A percentile compares a stretch with the other conserved stretches of the same genome.
Evolutionary conservation across 108 stramenopile species (phyloP).

Genomic region (Chaetoceros tenuissimus): DNA sequence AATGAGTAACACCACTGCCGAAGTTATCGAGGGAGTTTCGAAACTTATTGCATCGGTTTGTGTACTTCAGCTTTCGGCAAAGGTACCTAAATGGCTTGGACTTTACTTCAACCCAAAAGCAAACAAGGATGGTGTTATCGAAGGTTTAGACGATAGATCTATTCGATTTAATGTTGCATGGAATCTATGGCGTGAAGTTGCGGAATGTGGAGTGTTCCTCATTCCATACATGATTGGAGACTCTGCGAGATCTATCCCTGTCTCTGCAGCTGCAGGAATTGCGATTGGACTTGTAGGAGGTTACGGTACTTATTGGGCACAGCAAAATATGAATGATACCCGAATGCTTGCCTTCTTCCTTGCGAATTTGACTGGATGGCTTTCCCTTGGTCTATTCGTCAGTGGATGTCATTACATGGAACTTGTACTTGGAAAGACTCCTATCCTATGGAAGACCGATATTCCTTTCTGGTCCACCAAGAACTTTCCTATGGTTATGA

Average conservation of each 20-base stretch:
- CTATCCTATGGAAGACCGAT: slow-evolving; percentile 4
- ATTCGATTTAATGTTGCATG: slow-evolving; percentile 27
- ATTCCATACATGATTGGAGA: slow-evolving; percentile 12
- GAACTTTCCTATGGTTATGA: slow-evolving; percentile 8
- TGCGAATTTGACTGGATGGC: neutral
- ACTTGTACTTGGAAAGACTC: slow-evolving; percentile 8
- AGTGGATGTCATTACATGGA: slow-evolving; percentile 10
- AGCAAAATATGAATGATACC: slow-evolving; percentile 8
- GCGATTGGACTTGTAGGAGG: slow-evolving; percentile 4
- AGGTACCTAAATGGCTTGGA: slow-evolving; percentile 13
- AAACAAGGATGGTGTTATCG: neutral
- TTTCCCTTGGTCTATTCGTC: slow-evolving; percentile 9
- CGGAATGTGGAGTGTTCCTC: slow-evolving; percentile 12
- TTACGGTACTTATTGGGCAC: slow-evolving; percentile 10
- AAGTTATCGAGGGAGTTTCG: slow-evolving; percentile 19
- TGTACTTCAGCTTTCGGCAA: slow-evolving; percentile 12
- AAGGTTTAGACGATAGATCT: neutral
- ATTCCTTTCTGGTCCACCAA: slow-evolving; percentile 6
- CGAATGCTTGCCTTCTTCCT: slow-evolving; percentile 9
- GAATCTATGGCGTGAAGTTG: slow-evolving; percentile 17
- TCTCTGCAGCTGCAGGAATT: slow-evolving; percentile 17
- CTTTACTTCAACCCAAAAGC: slow-evolving; percentile 17
- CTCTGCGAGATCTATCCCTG: slow-evolving; percentile 6
- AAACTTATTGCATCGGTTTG: slow-evolving; percentile 17
- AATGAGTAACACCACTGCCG: slow-evolving; percentile 1